These are phyloP conservation scores for Microcyclospora pomicola DNA, from an alignment of 2,329 filamentous ascomycete genomes.

Conservation along the genomic window DNA sequence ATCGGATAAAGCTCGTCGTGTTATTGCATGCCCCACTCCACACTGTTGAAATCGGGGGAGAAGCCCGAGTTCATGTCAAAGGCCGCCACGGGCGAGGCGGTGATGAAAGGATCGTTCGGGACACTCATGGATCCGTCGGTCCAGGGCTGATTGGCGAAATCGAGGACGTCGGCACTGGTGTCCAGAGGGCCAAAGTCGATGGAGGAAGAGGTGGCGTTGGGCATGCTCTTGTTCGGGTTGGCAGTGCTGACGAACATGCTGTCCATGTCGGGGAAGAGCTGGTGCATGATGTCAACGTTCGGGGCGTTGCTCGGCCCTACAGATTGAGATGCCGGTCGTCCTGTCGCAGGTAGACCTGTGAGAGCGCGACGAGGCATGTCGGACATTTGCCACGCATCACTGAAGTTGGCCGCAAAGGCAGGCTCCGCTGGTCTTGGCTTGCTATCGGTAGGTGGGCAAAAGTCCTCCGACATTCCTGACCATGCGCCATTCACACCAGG, in stretches of 20 bases:
- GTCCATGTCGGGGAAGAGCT: conserved; percentile 22
- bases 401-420: conserved; percentile 2
- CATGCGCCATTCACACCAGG: not conserved
- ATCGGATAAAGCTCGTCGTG: too few species aligned
- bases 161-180: conserved; percentile 2
- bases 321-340: conserved; percentile 16
- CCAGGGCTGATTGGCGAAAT: conserved; percentile 19
- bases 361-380: conserved; percentile 7
- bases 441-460: conserved; percentile 3
- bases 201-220: conserved; percentile 4
- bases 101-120: conserved; percentile 15
- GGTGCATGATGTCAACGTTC: conserved; percentile 17
- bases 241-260: conserved; percentile 6
- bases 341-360: conserved; percentile 4
- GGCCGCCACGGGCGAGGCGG: too few species aligned
- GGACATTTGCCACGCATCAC: conserved; percentile 10
- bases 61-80: too few species aligned
- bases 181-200: conserved; percentile 11
- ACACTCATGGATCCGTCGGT: conserved; percentile 20
- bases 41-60: too few species aligned
- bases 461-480: conserved; percentile 11
- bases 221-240: conserved; percentile 1
- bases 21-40: too few species aligned
- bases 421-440: conserved; percentile 6
- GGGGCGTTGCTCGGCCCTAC: conserved; percentile 16